Evolutionary conservation across 768 basidiomycete genomes (phyloP), one percentile per base, ranked within the genome.

Genomic region (Hygrocybe coccinea): DNA sequence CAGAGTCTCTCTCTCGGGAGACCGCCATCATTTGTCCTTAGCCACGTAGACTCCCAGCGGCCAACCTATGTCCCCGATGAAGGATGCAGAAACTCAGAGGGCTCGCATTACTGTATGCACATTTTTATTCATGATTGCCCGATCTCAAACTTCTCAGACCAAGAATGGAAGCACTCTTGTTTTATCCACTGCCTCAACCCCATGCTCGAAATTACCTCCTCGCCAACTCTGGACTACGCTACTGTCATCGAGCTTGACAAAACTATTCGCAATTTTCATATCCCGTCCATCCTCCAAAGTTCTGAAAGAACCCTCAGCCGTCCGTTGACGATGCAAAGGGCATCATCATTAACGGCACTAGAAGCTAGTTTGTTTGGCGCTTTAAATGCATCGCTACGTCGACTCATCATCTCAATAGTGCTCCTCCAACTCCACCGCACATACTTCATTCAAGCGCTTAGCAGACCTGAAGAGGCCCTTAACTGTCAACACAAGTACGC

Each of bases 131-230:
- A 37, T 57, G 34, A 24, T 38, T 59, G 57, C 19, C 22, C 46
- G 52, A 14, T 60, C 44, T 52, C 19, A 37, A 65, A 33, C 59
- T 57, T 47, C 14, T 21, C 53, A 86, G 85, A 83, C 67, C 84
- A 85, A 62, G 79, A 82, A 72, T 87, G 85, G 85, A 85, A 84
- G 62, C 82, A 86, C 60, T 75, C 76, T 0, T 87, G 83, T 63
- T 84, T 83, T 61, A 62, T 75, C 2, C 64, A 79, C 29, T 86
- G 84, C 62, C 73, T 85, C 33, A 77, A 80, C 17, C 85, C 85
- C 1, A 82, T 85, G 10, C 71, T 86, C 11, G 80, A 84, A 46
- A 72, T 77, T 15, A 79, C 78, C 39, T 80, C 83, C 1, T 76
- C 81, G 56, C 79, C 78, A n/a, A 71, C 74, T 14, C 64, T 76